Conservation (phyloP, 345 rosid genomes). For the Euphorbia lathyris region DNA sequence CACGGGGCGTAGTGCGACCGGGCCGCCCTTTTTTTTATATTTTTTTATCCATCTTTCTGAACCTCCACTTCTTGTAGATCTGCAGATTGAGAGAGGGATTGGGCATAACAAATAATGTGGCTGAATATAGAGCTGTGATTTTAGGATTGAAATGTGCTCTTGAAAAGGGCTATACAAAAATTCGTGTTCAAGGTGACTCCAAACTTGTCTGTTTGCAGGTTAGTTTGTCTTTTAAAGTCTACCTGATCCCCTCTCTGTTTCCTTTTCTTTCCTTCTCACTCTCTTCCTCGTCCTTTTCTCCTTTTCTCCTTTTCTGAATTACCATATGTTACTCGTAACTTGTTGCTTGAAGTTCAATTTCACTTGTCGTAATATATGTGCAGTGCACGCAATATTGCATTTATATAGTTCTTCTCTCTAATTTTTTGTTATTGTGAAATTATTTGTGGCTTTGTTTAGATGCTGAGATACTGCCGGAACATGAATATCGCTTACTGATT, state of each 20-base stretch:
- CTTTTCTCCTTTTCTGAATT: slow-evolving; percentile 2
- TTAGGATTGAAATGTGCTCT: slow-evolving; percentile 80
- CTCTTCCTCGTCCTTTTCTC: no score
- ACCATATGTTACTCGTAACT: slow-evolving; percentile 2
- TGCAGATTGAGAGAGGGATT: slow-evolving; percentile 78
- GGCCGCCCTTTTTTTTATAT: no score
- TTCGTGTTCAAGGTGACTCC: slow-evolving; percentile 76
- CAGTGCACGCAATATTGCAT: neutral
- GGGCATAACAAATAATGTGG: slow-evolving; percentile 70
- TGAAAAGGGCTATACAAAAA: slow-evolving; percentile 58
- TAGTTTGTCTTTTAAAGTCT: slow-evolving; percentile 8
- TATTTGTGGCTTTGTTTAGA: no score
- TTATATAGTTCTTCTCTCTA: neutral
- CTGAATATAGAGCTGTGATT: slow-evolving; percentile 81
- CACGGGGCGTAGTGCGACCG: no score
- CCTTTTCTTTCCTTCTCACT: no score
- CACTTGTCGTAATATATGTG: neutral
- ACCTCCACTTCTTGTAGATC: slow-evolving; percentile 40
- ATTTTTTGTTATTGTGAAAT: no score
- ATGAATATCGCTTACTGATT: no score
- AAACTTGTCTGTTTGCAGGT: slow-evolving; percentile 93
- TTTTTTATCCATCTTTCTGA: no score
- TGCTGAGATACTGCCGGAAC: no score
- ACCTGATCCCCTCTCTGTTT: neutral
- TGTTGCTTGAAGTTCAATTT: neutral